These are phyloP conservation scores for Tricharina praecox DNA, from an alignment of 495 filamentous ascomycete species.

Conservation along the genomic window DNA sequence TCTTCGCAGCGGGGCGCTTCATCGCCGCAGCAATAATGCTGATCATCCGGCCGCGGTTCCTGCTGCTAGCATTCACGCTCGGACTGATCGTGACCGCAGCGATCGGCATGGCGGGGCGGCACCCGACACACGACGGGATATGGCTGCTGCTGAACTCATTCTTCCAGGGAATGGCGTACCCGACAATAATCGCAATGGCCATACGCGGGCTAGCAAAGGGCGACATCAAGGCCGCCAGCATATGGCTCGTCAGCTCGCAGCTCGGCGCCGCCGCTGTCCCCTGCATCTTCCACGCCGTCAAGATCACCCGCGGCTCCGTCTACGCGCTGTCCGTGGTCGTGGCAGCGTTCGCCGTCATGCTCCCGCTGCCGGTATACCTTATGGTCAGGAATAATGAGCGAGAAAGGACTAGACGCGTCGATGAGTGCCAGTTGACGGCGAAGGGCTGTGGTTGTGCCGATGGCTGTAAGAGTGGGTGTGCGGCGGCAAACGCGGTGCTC, in stretches of 20 bases:
- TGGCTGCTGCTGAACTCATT: slow-evolving; percentile 39
- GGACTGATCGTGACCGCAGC: slow-evolving; percentile 39
- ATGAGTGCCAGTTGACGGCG: no score
- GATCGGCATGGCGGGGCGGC: slow-evolving; percentile 40
- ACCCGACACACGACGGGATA: slow-evolving; percentile 32
- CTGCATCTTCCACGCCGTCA: slow-evolving; percentile 35
- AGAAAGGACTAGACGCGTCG: slow-evolving; percentile 42
- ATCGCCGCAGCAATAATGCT: slow-evolving; percentile 38
- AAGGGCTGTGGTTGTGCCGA: no score
- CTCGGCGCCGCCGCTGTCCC: slow-evolving; percentile 42
- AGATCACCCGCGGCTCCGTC: slow-evolving; percentile 25
- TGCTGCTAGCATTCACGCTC: slow-evolving; percentile 41
- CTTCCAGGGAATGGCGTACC: slow-evolving; percentile 46
- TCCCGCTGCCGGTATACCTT: slow-evolving; percentile 44
- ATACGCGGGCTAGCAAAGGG: slow-evolving; percentile 42
- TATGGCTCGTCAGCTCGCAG: slow-evolving; percentile 38
- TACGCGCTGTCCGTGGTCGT: slow-evolving; percentile 43
- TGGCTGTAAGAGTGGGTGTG: no score
- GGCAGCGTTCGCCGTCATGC: slow-evolving; percentile 40
- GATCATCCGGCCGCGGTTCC: slow-evolving; percentile 44
- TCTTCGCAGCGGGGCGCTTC: slow-evolving; percentile 49
- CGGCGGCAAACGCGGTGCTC: no score
- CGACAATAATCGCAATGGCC: slow-evolving; percentile 43
- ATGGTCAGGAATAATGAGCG: slow-evolving; percentile 40
- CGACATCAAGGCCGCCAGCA: slow-evolving; percentile 44